Percentiles rank a stretch among this genome's conserved stretches.
Conservation (phyloP, 2,329 filamentous ascomycete genomes). For the Ophiostoma himal-ulmi region DNA sequence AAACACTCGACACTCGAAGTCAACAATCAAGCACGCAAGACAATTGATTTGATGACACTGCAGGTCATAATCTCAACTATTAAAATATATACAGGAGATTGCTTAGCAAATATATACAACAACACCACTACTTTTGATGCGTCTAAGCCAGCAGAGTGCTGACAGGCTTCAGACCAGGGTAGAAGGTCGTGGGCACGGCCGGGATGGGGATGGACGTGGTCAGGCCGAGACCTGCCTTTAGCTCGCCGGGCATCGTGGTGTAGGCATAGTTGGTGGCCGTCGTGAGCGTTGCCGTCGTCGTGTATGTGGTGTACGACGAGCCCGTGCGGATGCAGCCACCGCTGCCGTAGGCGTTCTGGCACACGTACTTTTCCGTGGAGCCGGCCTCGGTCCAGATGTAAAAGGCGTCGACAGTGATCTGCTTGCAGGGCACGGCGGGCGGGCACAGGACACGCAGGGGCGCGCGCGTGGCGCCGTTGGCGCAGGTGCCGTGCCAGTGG, state of each 20-base stretch:
- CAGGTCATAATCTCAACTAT: background rate
- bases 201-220: conserved; percentile 26
- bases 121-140: background rate
- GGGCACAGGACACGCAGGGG: conserved; percentile 44
- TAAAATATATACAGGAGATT: no score
- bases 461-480: conserved; percentile 45
- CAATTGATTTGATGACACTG: background rate
- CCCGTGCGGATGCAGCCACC: conserved; percentile 25
- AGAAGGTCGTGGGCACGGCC: conserved; percentile 26
- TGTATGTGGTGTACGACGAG: conserved; percentile 2
- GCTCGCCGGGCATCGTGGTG: conserved; percentile 26
- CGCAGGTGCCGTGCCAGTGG: conserved; percentile 51
- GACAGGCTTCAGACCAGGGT: conserved; percentile 25
- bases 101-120: background rate
- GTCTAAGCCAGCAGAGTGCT: conserved; percentile 17
- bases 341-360: conserved; percentile 26
- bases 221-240: conserved; percentile 23
- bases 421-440: conserved; percentile 24
- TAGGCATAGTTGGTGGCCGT: conserved; percentile 3
- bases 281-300: conserved; percentile 8
- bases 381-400: conserved; percentile 28
- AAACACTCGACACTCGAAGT: background rate
- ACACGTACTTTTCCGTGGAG: conserved; percentile 23
- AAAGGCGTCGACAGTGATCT: conserved; percentile 26
- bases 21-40: background rate